phyloP scores from a whole-genome alignment of 345 rosid genomes.

The Limnanthes douglasii region DNA sequence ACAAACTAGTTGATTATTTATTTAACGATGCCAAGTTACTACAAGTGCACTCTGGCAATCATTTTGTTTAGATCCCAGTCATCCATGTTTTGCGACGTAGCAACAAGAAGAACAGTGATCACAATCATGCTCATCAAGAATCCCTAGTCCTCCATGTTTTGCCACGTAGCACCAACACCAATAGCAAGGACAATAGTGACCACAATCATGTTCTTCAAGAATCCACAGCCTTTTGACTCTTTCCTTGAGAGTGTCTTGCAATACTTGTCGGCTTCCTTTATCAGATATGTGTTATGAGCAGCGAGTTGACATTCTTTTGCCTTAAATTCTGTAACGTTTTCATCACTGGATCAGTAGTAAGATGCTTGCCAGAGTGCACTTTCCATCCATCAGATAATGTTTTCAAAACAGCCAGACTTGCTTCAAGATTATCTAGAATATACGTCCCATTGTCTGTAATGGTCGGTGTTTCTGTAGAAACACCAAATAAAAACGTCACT shows the following conservation, averaged over 20 bases:
- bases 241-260: conserved; percentile 28
- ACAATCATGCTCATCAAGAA: too few species aligned
- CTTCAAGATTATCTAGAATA: conserved; percentile 28
- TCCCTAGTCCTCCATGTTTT: conserved; percentile 14
- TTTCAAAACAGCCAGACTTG: conserved; percentile 27
- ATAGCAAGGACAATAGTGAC: conserved; percentile 17
- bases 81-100: too few species aligned
- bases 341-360: conserved; percentile 18
- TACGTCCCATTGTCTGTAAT: conserved; percentile 40
- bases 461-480: conserved; percentile 29
- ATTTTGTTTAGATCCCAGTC: conserved; percentile 19
- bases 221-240: conserved; percentile 21
- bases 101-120: too few species aligned
- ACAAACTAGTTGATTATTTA: too few species aligned
- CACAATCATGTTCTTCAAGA: conserved; percentile 16
- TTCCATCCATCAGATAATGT: conserved; percentile 35
- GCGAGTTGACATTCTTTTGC: conserved; percentile 25
- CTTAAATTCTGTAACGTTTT: conserved; percentile 28
- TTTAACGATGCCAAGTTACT: too few species aligned
- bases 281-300: conserved; percentile 10
- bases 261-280: conserved; percentile 34
- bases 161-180: conserved; percentile 23
- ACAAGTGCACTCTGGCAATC: conserved; percentile 11
- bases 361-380: conserved; percentile 16
- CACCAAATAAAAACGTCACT: conserved; percentile 36